Conservation (phyloP, 2,329 filamentous ascomycete genomes). For the Drechslerella coelobrocha region DNA sequence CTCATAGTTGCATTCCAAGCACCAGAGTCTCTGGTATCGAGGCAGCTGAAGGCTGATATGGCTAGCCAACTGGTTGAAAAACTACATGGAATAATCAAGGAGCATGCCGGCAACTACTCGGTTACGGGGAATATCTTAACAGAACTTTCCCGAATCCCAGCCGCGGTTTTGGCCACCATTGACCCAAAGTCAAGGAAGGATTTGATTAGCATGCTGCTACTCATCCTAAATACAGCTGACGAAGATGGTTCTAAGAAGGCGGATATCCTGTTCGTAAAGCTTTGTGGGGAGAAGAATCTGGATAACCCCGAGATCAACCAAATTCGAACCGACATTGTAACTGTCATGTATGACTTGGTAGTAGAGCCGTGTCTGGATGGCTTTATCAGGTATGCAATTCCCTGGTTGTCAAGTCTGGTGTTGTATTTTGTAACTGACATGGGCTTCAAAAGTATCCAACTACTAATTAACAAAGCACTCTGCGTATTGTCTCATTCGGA, state of each 20-base stretch:
- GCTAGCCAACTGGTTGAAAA: constrained; percentile 29
- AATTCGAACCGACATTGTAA: constrained; percentile 37
- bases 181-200: constrained; percentile 27
- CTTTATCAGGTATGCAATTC: constrained; percentile 33
- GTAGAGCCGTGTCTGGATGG: constrained; percentile 6
- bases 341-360: constrained; percentile 21
- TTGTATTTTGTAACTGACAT: background rate
- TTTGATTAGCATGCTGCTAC: constrained; percentile 28
- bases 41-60: constrained; percentile 43
- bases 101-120: constrained; percentile 24
- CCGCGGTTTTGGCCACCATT: constrained; percentile 37
- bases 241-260: constrained; percentile 42
- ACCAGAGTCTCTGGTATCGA: constrained; percentile 37
- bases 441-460: constrained; percentile 25
- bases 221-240: constrained; percentile 34
- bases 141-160: constrained; percentile 33
- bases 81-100: constrained; percentile 28
- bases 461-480: constrained; percentile 35
- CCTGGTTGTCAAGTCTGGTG: background rate
- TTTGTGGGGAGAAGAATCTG: constrained; percentile 43
- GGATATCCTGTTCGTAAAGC: constrained; percentile 43
- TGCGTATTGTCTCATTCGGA: constrained; percentile 38
- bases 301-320: constrained; percentile 41
- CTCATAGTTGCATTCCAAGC: constrained; percentile 45
- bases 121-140: constrained; percentile 42